phyloP scores from a whole-genome alignment of 108 stramenopile species.

The Mediolabrus comicus region DNA sequence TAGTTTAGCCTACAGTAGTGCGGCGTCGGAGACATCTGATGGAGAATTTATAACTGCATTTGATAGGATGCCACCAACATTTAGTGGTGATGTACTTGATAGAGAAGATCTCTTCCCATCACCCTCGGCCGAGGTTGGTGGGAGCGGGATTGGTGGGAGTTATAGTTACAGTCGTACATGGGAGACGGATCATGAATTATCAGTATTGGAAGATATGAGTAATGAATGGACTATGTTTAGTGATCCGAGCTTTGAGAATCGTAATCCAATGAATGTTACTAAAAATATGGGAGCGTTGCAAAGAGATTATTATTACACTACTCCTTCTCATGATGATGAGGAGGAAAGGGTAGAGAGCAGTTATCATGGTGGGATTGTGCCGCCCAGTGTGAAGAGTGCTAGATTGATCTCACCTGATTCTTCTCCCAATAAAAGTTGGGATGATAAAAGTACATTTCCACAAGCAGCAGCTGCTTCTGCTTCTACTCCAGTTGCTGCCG shows the following conservation, averaged over 20 bases:
- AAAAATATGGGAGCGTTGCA: slow-evolving; percentile 1
- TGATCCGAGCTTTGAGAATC: neutral
- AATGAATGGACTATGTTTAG: slow-evolving; percentile 1
- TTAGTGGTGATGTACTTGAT: neutral
- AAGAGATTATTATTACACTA: too few species aligned
- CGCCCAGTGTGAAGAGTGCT: neutral
- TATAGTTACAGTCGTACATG: neutral
- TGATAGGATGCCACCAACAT: neutral
- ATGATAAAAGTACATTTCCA: neutral
- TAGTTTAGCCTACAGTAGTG: neutral
- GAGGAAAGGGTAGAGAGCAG: neutral
- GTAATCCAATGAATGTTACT: neutral
- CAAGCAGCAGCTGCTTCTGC: neutral
- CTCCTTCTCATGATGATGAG: too few species aligned
- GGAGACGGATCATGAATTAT: neutral
- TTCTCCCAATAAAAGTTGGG: too few species aligned
- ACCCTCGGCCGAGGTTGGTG: neutral
- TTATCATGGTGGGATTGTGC: neutral
- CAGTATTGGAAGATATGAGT: neutral
- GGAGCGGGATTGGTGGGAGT: too few species aligned
- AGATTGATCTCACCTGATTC: neutral
- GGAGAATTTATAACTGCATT: neutral
- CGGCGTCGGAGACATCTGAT: neutral
- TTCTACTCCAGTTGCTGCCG: neutral
- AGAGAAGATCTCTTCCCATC: neutral